Base-by-base conservation (phyloP, 2,329 filamentous ascomycete species). In the Rosellinia necatrix region DNA sequence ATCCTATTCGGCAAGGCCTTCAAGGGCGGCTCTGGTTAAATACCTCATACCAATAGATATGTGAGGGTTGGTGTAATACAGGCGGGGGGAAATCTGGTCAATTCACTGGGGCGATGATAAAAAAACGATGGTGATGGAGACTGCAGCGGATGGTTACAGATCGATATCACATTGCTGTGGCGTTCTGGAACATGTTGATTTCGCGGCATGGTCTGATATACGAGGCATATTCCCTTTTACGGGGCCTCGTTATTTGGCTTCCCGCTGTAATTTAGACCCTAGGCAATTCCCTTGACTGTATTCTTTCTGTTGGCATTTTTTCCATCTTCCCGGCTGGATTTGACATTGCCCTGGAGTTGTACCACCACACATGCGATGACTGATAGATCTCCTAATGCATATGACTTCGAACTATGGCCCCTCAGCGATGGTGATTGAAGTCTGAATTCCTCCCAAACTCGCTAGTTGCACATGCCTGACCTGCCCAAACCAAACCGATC, bases 1-100 rank as follows among this genome's bases (percentile, higher is more conserved):
- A 81, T 99, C 79, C 82, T 99, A 81, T 99, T 99, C 91, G 94
- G 94, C 81, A 97, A 99, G 92, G 91, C 92, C 85, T 99, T 92
- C 92, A 96, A 96, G 74, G 78, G 79, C 66, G 78, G 77, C 69
- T 80, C 77, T 55, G 59, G 57, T 69, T 80, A 79, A 79, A 74
- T 34, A 42, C 48, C 64, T 64, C 67, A 69, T 70, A 69, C 67
- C 70, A 72, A 78, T 77, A 79, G 74, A 78, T 56, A 68, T 68
- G 61, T 68, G 60, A 65, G 70, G 70, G 61, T 65, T 68, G 65
- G 62, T 72, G 69, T 74, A 74, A 71, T 71, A 59, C 64, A 65
- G 61, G 56, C 59, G 61, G 61, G 53, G 59, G 62, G 58, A 59
- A 64, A 59, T 61, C 57, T 54, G 64, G 64, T 71, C 68, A 67